These are phyloP conservation scores for Hypoxylon sp. DNA, from an alignment of 2,329 filamentous ascomycete species.

Conservation along the genomic window DNA sequence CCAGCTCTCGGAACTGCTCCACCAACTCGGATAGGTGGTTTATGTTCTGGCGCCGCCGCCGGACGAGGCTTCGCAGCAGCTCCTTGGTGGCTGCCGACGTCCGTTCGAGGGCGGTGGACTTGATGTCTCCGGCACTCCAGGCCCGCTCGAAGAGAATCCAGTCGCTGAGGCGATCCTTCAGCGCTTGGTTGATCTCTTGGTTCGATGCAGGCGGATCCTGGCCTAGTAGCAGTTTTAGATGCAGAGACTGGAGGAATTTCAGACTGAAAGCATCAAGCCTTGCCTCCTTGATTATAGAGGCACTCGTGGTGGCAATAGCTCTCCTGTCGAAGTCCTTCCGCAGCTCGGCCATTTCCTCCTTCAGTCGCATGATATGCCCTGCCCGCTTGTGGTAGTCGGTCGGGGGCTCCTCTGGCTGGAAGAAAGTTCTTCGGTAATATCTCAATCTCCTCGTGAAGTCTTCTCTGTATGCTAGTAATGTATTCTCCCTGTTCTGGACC, in stretches of 20 bases:
- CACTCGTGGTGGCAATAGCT: neutral
- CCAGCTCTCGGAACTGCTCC: neutral
- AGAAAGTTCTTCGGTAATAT: neutral
- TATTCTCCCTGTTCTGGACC: conserved; percentile 4
- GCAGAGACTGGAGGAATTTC: conserved; percentile 17
- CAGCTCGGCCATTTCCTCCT: neutral
- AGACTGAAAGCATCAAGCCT: conserved; percentile 6
- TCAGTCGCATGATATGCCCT: neutral
- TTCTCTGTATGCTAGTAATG: conserved; percentile 1
- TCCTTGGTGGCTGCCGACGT: neutral
- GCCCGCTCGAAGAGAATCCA: conserved; percentile 22
- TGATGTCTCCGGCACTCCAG: conserved; percentile 16
- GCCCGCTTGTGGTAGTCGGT: neutral
- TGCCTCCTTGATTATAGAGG: conserved; percentile 1
- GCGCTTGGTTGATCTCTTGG: neutral
- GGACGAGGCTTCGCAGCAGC: no score
- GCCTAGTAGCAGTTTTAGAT: conserved; percentile 17
- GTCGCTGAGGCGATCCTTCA: conserved; percentile 25
- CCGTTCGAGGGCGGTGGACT: neutral
- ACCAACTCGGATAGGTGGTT: neutral
- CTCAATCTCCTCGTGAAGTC: conserved; percentile 7
- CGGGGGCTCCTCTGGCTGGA: neutral
- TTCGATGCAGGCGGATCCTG: conserved; percentile 1
- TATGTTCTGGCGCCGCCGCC: conserved; percentile 1
- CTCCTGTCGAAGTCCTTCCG: neutral